Evolutionary conservation across 179 eudicot genomes (phyloP).

Genomic region (Silene noctiflora): DNA sequence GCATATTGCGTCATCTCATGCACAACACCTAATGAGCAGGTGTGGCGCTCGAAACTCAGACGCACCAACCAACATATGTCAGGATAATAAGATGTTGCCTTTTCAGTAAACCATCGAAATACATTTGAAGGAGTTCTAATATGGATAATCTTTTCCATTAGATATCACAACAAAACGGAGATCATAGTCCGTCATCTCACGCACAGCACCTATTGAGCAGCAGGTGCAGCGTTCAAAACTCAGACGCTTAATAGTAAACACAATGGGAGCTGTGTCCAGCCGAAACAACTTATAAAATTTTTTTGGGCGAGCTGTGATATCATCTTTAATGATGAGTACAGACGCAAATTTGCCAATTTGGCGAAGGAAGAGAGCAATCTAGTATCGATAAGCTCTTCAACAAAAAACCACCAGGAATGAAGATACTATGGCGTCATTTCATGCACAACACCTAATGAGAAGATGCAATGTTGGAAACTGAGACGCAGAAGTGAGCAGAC

Average conservation of each 20-base stretch:
- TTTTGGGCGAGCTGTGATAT: background rate
- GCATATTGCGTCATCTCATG: slow-evolving; percentile 23
- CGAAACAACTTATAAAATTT: background rate
- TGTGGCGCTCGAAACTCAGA: background rate
- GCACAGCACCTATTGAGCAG: slow-evolving; percentile 22
- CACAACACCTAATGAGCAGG: slow-evolving; percentile 13
- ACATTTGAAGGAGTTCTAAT: no score
- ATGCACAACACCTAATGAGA: slow-evolving; percentile 18
- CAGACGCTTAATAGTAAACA: no score
- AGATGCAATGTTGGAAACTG: slow-evolving; percentile 19
- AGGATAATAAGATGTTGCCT: background rate
- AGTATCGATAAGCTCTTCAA: background rate
- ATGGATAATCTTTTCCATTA: background rate
- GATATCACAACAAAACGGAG: slow-evolving; percentile 7
- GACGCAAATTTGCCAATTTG: background rate
- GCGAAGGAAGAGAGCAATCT: background rate
- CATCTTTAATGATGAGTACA: background rate
- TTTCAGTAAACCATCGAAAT: no score
- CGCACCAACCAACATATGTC: background rate
- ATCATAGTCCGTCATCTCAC: slow-evolving; percentile 20
- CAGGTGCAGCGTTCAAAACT: slow-evolving; percentile 13
- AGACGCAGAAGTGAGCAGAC: background rate
- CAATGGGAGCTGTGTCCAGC: no score
- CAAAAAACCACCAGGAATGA: slow-evolving; percentile 2
- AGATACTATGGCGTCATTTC: slow-evolving; percentile 16